Evolutionary conservation across 805 yeast genomes (phyloP).

Genomic region (Isabelozyma gotoi): DNA sequence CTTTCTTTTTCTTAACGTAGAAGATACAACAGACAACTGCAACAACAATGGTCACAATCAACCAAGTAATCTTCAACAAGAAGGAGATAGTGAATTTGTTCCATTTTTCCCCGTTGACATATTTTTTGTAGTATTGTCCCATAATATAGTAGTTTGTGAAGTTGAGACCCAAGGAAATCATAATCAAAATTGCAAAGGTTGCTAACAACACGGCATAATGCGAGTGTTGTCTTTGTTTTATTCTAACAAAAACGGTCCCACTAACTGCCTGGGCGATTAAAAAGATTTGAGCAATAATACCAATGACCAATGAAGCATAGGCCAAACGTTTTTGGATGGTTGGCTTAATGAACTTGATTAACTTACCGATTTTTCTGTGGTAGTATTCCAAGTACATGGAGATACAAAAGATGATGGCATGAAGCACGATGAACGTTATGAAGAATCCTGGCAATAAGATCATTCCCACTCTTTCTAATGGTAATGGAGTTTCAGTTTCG

Average conservation of each 20-base stretch:
- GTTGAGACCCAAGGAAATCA: slow-evolving; percentile 23
- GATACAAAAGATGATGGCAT: slow-evolving; percentile 18
- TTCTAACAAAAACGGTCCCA: slow-evolving; percentile 16
- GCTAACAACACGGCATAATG: slow-evolving; percentile 24
- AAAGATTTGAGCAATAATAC: slow-evolving; percentile 21
- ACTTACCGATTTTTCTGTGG: slow-evolving; percentile 27
- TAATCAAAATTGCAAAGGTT: slow-evolving; percentile 21
- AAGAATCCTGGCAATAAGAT: slow-evolving; percentile 23
- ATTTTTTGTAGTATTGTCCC: slow-evolving; percentile 27
- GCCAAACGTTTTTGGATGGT: slow-evolving; percentile 21
- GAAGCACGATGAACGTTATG: slow-evolving; percentile 18
- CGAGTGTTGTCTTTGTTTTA: slow-evolving; percentile 10
- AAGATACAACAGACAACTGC: slow-evolving; percentile 19
- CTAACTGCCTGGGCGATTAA: slow-evolving; percentile 18
- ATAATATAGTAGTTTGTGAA: slow-evolving; percentile 26
- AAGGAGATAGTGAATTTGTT: slow-evolving; percentile 28
- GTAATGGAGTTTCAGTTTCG: slow-evolving; percentile 19
- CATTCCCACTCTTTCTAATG: slow-evolving; percentile 23
- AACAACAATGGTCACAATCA: slow-evolving; percentile 17
- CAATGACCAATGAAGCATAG: slow-evolving; percentile 19
- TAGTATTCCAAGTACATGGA: slow-evolving; percentile 26
- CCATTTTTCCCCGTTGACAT: slow-evolving; percentile 27
- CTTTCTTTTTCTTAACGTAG: slow-evolving; percentile 15
- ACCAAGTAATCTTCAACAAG: slow-evolving; percentile 22
- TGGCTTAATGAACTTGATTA: slow-evolving; percentile 26